Conservation (phyloP, 371 early-diverging fungal genomes). For the Basidiobolus heterosporus region DNA sequence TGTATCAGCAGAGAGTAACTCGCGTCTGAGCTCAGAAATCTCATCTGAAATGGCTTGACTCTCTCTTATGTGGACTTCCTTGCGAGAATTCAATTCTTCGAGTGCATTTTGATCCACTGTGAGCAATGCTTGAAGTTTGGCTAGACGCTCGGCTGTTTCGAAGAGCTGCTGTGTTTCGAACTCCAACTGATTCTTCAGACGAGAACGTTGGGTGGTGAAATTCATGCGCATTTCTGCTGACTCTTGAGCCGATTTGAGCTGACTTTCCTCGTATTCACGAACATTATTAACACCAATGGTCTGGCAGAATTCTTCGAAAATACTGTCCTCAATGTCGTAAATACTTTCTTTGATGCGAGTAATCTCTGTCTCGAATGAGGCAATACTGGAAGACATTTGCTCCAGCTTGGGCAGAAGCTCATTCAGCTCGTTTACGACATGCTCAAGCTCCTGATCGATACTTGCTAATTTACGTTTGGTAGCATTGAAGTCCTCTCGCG, state of each 20-base stretch:
- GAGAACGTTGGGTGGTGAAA: constrained; percentile 54
- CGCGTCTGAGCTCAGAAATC: constrained; percentile 5
- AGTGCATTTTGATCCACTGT: constrained; percentile 12
- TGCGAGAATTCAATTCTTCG: background rate
- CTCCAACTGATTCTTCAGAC: constrained; percentile 50
- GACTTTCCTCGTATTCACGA: constrained; percentile 69
- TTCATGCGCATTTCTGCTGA: constrained; percentile 49
- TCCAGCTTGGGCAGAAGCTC: constrained; percentile 13
- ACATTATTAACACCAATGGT: constrained; percentile 50
- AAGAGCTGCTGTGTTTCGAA: constrained; percentile 61
- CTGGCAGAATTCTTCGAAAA: constrained; percentile 66
- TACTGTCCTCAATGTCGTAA: constrained; percentile 40
- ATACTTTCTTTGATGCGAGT: constrained; percentile 26
- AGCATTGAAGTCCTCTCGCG: constrained; percentile 30
- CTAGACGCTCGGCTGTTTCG: constrained; percentile 41
- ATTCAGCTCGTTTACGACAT: constrained; percentile 21
- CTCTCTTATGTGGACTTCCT: no score
- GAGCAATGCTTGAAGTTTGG: background rate
- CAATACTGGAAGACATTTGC: constrained; percentile 6
- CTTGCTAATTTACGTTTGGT: constrained; percentile 23
- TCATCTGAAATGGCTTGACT: no score
- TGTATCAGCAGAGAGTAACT: constrained; percentile 11
- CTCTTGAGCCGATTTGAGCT: constrained; percentile 49
- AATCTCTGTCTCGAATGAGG: constrained; percentile 9
- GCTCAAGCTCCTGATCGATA: constrained; percentile 17